Evolutionary conservation across 2,329 filamentous ascomycete genomes (phyloP).

Genomic region (Teratosphaeria gauchensis): DNA sequence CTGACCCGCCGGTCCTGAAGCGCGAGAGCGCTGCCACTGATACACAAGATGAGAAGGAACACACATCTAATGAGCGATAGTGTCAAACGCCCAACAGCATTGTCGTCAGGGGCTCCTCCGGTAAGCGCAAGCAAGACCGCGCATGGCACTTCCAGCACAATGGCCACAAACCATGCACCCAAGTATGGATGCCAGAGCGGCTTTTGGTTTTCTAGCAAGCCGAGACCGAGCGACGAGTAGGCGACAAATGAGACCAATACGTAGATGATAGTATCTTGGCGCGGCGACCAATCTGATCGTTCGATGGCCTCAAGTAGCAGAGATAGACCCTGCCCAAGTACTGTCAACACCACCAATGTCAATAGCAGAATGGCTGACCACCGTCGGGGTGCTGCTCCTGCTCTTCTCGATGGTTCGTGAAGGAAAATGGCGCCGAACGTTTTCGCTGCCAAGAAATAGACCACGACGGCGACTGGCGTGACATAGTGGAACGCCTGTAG

Average conservation of each 20-base stretch:
- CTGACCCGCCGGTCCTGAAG: conserved; percentile 9
- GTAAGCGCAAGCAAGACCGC: conserved; percentile 10
- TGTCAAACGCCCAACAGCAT: conserved; percentile 5
- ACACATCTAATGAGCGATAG: conserved; percentile 10
- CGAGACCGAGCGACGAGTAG: conserved; percentile 14
- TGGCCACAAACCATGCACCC: conserved; percentile 15
- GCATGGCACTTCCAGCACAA: conserved; percentile 15
- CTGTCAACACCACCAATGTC: conserved; percentile 8
- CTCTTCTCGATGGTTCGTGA: conserved; percentile 13
- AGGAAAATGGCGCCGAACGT: conserved; percentile 19
- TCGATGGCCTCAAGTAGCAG: conserved; percentile 10
- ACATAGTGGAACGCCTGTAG: conserved; percentile 19
- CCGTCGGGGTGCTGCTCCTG: conserved; percentile 7
- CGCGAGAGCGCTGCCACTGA: conserved; percentile 6
- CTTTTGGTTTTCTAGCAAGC: conserved; percentile 14
- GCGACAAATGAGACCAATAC: conserved; percentile 10
- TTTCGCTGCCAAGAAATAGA: conserved; percentile 20
- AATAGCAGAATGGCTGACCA: conserved; percentile 12
- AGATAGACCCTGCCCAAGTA: conserved; percentile 12
- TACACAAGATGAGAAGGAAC: conserved; percentile 7
- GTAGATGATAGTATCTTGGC: conserved; percentile 18
- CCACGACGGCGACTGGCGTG: conserved; percentile 14
- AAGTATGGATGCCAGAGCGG: conserved; percentile 23
- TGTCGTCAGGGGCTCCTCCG: conserved; percentile 3
- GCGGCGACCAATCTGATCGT: conserved; percentile 5